Conservation (phyloP, 2,329 filamentous ascomycete genomes). For the Aureobasidium sp. region DNA sequence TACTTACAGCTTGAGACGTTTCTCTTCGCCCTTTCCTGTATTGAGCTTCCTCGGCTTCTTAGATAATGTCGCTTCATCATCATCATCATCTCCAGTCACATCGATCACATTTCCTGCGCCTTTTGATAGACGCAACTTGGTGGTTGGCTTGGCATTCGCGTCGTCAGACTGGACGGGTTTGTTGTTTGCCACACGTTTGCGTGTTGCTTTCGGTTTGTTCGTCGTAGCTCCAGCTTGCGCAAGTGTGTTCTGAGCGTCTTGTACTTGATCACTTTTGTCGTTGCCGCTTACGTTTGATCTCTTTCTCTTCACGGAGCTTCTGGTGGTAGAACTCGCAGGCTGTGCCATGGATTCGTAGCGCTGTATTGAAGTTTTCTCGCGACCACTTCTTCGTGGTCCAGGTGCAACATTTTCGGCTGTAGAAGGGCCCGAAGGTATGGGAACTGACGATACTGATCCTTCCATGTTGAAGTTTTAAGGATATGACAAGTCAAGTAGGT, state of each 20-base stretch:
- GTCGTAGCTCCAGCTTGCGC: neutral
- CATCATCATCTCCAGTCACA: slow-evolving; percentile 11
- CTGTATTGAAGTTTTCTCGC: neutral
- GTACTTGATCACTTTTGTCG: neutral
- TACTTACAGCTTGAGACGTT: slow-evolving; percentile 16
- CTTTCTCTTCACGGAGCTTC: neutral
- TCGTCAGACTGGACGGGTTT: neutral
- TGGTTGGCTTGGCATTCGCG: neutral
- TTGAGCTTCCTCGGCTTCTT: slow-evolving; percentile 15
- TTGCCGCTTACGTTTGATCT: neutral
- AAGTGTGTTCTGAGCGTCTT: neutral
- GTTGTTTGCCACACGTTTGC: neutral
- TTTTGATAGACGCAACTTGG: neutral
- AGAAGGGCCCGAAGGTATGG: no score
- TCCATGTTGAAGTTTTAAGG: neutral
- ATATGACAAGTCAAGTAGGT: neutral
- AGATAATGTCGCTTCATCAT: neutral
- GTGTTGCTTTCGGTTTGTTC: neutral
- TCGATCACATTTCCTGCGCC: neutral
- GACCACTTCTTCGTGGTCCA: neutral
- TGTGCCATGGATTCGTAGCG: neutral
- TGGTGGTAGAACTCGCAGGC: neutral
- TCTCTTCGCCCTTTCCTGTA: slow-evolving; percentile 18
- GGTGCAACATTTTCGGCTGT: neutral
- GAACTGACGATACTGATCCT: no score